These are phyloP conservation scores for Yarrowia deformans DNA, from an alignment of 805 yeast genomes.

Conservation along the genomic window DNA sequence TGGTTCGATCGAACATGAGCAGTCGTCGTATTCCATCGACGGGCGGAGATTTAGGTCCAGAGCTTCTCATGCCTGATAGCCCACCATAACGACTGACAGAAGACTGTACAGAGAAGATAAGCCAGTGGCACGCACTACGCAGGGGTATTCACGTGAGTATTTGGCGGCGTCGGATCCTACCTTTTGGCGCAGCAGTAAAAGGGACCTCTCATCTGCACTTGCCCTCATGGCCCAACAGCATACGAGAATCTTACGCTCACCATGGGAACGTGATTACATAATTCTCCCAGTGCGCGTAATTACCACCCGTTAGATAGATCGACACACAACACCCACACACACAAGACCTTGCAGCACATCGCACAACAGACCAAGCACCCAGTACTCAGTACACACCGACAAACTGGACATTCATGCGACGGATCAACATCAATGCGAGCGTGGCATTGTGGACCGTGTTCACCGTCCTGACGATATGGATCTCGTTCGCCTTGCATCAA, in stretches of 20 bases:
- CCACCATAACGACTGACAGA: background rate
- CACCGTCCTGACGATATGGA: conserved; percentile 26
- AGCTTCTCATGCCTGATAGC: background rate
- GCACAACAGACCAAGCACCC: background rate
- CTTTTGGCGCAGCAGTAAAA: background rate
- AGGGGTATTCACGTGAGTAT: background rate
- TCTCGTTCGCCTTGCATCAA: conserved; percentile 17
- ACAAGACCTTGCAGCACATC: background rate
- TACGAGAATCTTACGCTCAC: too few relatives aligned
- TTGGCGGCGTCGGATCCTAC: background rate
- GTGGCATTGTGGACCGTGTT: conserved; percentile 39
- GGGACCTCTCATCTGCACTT: too few relatives aligned
- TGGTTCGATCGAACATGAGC: background rate
- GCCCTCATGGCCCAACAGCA: too few relatives aligned
- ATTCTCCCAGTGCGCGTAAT: conserved; percentile 7
- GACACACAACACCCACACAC: background rate
- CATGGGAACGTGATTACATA: background rate
- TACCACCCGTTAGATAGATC: too few relatives aligned
- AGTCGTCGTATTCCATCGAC: background rate
- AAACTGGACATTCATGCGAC: conserved; percentile 11
- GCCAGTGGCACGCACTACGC: background rate
- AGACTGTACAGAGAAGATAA: background rate
- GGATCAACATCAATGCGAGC: conserved; percentile 26
- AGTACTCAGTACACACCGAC: background rate
- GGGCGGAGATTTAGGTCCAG: background rate